Conservation (phyloP, 371 early-diverging fungal genomes). For the Globomyces sp. region DNA sequence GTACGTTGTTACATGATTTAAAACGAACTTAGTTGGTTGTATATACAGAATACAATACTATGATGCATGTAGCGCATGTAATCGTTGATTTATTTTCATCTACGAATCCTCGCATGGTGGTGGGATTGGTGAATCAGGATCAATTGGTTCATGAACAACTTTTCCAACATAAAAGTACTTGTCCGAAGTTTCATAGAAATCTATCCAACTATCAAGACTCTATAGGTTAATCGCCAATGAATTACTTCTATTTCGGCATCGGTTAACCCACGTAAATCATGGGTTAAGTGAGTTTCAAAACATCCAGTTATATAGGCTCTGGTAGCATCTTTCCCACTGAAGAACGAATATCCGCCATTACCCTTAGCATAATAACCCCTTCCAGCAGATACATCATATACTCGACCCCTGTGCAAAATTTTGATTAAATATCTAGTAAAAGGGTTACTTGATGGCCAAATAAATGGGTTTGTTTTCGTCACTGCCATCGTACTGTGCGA, state of each 20-base stretch:
- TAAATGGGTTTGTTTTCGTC: slow-evolving; percentile 69
- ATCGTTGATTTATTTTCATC: too few species aligned
- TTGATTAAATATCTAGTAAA: neutral
- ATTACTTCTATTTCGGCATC: slow-evolving; percentile 67
- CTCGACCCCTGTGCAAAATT: slow-evolving; percentile 64
- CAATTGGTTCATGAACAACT: slow-evolving; percentile 77
- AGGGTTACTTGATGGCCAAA: slow-evolving; percentile 68
- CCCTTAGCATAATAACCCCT: slow-evolving; percentile 66
- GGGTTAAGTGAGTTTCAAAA: slow-evolving; percentile 86
- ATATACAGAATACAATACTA: too few species aligned
- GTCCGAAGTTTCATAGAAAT: slow-evolving; percentile 81
- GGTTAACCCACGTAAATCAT: slow-evolving; percentile 84
- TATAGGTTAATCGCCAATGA: slow-evolving; percentile 26
- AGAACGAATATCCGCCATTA: slow-evolving; percentile 62
- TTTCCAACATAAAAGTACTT: slow-evolving; percentile 83
- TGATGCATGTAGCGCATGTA: too few species aligned
- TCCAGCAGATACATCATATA: slow-evolving; percentile 77
- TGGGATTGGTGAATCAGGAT: slow-evolving; percentile 77
- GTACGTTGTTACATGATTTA: too few species aligned
- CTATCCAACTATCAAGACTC: slow-evolving; percentile 80
- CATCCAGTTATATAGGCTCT: slow-evolving; percentile 95
- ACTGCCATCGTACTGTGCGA: slow-evolving; percentile 68
- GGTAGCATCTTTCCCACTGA: slow-evolving; percentile 82
- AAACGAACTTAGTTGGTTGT: too few species aligned
- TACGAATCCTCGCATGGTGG: slow-evolving; percentile 49